Percentiles rank a stretch among this genome's conserved stretches.
These are phyloP conservation scores for Phytophthora uliginosa DNA, from an alignment of 352 stramenopile genomes.

Conservation along the genomic window DNA sequence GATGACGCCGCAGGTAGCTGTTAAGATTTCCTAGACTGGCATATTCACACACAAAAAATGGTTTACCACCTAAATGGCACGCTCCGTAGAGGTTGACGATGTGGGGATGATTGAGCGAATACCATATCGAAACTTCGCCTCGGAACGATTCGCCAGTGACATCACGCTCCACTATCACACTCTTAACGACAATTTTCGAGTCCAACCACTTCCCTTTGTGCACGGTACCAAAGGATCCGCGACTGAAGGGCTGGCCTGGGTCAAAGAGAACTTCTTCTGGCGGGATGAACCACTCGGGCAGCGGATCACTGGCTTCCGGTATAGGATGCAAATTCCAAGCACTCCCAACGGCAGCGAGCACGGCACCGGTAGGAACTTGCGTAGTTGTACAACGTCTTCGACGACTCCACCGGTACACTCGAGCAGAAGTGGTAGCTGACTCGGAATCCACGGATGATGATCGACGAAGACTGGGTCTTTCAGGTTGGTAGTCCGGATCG, in stretches of 20 bases:
- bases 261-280: constrained; percentile 32
- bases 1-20: constrained; percentile 18
- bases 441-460: constrained; percentile 3
- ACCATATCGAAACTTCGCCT: constrained; percentile 37
- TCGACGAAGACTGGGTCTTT: background rate
- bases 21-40: constrained; percentile 17
- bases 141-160: constrained; percentile 13
- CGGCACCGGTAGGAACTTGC: constrained; percentile 1
- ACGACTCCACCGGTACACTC: background rate
- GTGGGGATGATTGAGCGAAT: constrained; percentile 38
- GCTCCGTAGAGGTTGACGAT: constrained; percentile 44
- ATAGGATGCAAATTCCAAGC: constrained; percentile 14
- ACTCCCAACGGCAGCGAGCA: constrained; percentile 2
- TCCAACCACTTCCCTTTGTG: constrained; percentile 28
- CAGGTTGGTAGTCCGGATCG: background rate
- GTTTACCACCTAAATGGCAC: constrained; percentile 33
- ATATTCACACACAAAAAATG: constrained; percentile 41
- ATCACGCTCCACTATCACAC: constrained; percentile 14
- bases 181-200: constrained; percentile 38
- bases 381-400: constrained; percentile 3
- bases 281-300: constrained; percentile 28
- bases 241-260: constrained; percentile 9
- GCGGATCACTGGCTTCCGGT: constrained; percentile 10
- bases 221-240: constrained; percentile 27
- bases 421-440: background rate